These are phyloP conservation scores for Cyberlindnera veronae DNA, from an alignment of 805 yeast genomes.

Conservation along the genomic window DNA sequence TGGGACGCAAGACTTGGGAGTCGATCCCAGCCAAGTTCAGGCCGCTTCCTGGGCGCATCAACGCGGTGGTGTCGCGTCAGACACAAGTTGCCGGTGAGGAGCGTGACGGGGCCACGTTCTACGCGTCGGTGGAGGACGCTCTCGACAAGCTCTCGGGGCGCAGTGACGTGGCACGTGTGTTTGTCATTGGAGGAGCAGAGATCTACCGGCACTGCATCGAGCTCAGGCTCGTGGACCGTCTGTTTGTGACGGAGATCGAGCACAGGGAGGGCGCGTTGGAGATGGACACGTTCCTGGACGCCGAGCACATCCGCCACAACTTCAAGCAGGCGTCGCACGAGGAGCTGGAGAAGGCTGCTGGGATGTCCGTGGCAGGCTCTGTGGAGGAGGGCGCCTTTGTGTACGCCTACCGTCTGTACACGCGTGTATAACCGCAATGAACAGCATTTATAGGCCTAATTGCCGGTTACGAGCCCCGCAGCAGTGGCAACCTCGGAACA, in stretches of 20 bases:
- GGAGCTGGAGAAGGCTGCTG: conserved; percentile 39
- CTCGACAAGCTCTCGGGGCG: conserved; percentile 29
- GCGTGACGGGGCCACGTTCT: conserved; percentile 32
- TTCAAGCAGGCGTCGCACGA: conserved; percentile 37
- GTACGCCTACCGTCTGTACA: conserved; percentile 64
- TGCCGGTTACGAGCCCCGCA: not conserved
- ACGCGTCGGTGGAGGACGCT: conserved; percentile 42
- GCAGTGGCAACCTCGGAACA: not conserved
- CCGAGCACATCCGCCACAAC: conserved; percentile 25
- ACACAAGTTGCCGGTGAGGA: conserved; percentile 14
- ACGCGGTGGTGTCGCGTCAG: conserved; percentile 67
- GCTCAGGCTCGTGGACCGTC: conserved; percentile 49
- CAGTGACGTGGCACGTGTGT: conserved; percentile 52
- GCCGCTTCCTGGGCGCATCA: conserved; percentile 73
- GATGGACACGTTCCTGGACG: conserved; percentile 70
- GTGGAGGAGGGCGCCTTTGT: conserved; percentile 46
- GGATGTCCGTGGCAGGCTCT: conserved; percentile 26
- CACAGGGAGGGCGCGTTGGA: conserved; percentile 30
- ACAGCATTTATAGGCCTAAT: no score
- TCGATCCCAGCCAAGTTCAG: conserved; percentile 82
- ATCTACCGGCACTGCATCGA: conserved; percentile 55
- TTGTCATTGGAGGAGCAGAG: conserved; percentile 91
- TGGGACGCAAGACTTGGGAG: conserved; percentile 97
- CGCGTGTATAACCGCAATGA: conserved; percentile 29
- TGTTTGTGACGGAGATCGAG: conserved; percentile 68